Evolutionary conservation across 768 basidiomycete species (phyloP).

Genomic region (Porphyrellus cyaneotinctus): DNA sequence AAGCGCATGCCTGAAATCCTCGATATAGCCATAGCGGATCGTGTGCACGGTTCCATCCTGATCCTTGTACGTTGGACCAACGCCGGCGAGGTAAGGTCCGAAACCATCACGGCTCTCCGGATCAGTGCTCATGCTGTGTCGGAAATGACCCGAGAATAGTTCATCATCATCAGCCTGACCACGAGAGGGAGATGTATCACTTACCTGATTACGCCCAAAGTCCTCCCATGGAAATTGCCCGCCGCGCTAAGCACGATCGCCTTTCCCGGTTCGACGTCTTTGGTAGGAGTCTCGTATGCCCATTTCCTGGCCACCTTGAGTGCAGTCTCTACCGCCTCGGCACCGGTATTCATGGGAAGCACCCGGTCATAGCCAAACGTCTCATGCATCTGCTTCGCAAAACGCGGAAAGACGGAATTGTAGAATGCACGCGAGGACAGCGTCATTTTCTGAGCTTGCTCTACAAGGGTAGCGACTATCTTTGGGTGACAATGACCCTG

Average conservation of each 20-base stretch:
- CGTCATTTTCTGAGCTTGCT: slow-evolving; percentile 87
- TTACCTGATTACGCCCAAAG: slow-evolving; percentile 80
- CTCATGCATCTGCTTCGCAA: slow-evolving; percentile 77
- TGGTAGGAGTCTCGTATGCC: slow-evolving; percentile 87
- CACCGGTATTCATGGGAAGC: slow-evolving; percentile 98
- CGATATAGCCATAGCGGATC: slow-evolving; percentile 81
- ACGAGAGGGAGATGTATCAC: slow-evolving; percentile 9
- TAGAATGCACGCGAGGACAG: slow-evolving; percentile 96
- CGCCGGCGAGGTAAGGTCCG: slow-evolving; percentile 83
- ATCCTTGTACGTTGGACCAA: slow-evolving; percentile 75
- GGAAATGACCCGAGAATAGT: slow-evolving; percentile 12
- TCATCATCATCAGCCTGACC: neutral
- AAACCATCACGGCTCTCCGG: slow-evolving; percentile 84
- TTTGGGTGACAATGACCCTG: slow-evolving; percentile 90
- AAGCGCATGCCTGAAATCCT: slow-evolving; percentile 79
- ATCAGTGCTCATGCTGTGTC: slow-evolving; percentile 85
- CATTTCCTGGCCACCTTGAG: slow-evolving; percentile 95
- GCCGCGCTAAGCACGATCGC: slow-evolving; percentile 83
- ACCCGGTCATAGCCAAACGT: slow-evolving; percentile 95
- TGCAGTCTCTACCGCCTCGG: slow-evolving; percentile 97
- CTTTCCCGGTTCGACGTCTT: slow-evolving; percentile 48
- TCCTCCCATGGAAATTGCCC: slow-evolving; percentile 96
- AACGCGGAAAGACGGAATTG: slow-evolving; percentile 87
- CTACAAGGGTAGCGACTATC: slow-evolving; percentile 75
- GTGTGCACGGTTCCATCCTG: slow-evolving; percentile 42